A percentile compares a stretch with the other conserved stretches of the same genome.
These are phyloP conservation scores for Backusella psychrophila DNA, from an alignment of 192 early-diverging fungal species.

Conservation along the genomic window DNA sequence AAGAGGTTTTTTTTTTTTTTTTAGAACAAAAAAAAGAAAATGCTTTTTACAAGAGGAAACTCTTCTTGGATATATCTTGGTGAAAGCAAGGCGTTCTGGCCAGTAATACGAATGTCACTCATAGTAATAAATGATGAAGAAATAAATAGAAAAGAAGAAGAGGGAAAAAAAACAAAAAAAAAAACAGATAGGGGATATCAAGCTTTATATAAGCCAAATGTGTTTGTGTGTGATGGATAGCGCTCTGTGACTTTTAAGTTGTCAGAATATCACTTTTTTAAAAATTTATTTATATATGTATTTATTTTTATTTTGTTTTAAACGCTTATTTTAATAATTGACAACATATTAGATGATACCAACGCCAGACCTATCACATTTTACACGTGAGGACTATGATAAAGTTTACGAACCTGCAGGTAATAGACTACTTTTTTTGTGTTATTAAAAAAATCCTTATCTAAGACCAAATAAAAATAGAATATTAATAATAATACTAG, in stretches of 20 bases:
- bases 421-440: constrained; percentile 19
- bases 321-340: not conserved
- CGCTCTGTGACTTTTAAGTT: not conserved
- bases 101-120: constrained; percentile 81
- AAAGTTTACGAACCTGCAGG: constrained; percentile 88
- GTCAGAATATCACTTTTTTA: not conserved
- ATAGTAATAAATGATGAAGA: constrained; percentile 22
- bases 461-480: constrained; percentile 1
- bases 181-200: constrained; percentile 2
- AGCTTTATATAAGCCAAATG: not conserved
- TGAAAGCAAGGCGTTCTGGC: constrained; percentile 82
- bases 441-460: not conserved
- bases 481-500: constrained; percentile 33
- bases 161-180: not conserved
- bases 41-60: constrained; percentile 64
- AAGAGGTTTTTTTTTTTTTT: not conserved
- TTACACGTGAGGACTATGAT: constrained; percentile 59
- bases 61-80: constrained; percentile 87
- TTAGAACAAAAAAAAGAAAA: not conserved
- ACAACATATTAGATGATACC: constrained; percentile 50
- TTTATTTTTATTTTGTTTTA: not conserved
- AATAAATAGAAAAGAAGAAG: not conserved
- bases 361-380: constrained; percentile 76
- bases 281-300: not conserved
- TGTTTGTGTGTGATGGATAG: not conserved